phyloP scores from a whole-genome alignment of 106 monocot species.

The Dendrobium catenatum region DNA sequence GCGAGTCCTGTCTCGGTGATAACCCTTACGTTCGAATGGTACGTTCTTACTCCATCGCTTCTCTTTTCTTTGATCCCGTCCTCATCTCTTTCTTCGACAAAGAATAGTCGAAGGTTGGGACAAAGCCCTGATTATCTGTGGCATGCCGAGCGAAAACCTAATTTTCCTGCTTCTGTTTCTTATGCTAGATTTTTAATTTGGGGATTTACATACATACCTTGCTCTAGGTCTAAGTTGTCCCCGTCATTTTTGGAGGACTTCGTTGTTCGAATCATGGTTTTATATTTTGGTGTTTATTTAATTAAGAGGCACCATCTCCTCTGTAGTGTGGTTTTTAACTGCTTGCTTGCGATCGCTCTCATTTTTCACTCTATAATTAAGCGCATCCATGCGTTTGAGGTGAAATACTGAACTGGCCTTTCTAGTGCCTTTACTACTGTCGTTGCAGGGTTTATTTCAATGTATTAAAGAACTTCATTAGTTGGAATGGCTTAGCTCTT shows the following conservation, averaged over 20 bases:
- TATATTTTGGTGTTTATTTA: not conserved
- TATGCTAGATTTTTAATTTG: not conserved
- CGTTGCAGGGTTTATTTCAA: not conserved
- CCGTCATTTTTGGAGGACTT: not conserved
- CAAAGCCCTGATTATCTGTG: too few relatives aligned
- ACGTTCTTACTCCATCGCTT: not conserved
- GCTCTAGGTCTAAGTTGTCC: not conserved
- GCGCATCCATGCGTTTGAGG: too few relatives aligned
- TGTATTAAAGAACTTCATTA: not conserved
- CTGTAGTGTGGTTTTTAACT: not conserved
- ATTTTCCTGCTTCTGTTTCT: not conserved
- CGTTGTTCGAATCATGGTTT: not conserved
- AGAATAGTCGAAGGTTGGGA: not conserved
- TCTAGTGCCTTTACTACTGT: not conserved
- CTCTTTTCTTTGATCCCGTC: not conserved
- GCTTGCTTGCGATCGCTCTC: not conserved
- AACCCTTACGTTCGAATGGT: slow-evolving; percentile 80
- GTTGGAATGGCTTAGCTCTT: not conserved
- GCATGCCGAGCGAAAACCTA: not conserved
- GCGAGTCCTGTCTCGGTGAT: slow-evolving; percentile 79
- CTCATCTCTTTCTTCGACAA: not conserved
- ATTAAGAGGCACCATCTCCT: too few relatives aligned
- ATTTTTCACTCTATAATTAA: not conserved
- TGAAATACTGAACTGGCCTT: not conserved
- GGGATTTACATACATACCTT: not conserved